These are phyloP conservation scores for Aspergillus piperis DNA, from an alignment of 2,329 filamentous ascomycete genomes.

Conservation along the genomic window DNA sequence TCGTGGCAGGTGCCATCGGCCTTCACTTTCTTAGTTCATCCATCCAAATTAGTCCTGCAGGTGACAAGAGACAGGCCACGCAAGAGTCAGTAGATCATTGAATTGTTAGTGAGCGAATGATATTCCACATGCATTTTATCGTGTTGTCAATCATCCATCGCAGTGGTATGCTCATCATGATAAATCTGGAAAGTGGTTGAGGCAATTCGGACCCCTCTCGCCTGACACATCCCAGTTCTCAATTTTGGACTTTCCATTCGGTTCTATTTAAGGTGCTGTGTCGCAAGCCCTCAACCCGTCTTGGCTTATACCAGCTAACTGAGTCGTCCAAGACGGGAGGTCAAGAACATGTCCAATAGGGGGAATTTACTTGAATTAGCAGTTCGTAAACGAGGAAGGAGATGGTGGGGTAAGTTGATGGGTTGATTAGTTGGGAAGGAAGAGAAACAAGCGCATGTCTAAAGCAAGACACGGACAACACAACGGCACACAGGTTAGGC, in stretches of 20 bases:
- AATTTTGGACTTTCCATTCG: not conserved
- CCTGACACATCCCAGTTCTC: not conserved
- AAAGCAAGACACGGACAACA: not conserved
- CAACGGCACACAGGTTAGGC: not conserved
- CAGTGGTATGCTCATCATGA: no score
- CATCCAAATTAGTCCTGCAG: no score
- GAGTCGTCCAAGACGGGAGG: conserved; percentile 2
- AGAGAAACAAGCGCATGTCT: conserved; percentile 1
- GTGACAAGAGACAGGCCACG: no score
- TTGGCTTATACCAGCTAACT: not conserved
- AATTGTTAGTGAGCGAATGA: no score
- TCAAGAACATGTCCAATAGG: conserved; percentile 3
- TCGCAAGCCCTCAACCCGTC: not conserved
- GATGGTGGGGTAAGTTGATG: not conserved
- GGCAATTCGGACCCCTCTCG: not conserved
- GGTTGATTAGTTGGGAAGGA: not conserved
- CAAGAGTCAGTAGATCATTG: no score
- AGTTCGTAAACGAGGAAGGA: not conserved
- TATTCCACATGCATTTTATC: no score
- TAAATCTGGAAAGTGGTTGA: no score
- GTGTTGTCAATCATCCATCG: no score
- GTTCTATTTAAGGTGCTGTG: not conserved
- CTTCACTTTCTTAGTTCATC: no score
- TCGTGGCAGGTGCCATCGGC: no score
- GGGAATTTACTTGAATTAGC: not conserved